Evolutionary conservation across 2,329 filamentous ascomycete species (phyloP), one percentile per base, ranked within the genome.

Genomic region (Colletotrichum phormii): DNA sequence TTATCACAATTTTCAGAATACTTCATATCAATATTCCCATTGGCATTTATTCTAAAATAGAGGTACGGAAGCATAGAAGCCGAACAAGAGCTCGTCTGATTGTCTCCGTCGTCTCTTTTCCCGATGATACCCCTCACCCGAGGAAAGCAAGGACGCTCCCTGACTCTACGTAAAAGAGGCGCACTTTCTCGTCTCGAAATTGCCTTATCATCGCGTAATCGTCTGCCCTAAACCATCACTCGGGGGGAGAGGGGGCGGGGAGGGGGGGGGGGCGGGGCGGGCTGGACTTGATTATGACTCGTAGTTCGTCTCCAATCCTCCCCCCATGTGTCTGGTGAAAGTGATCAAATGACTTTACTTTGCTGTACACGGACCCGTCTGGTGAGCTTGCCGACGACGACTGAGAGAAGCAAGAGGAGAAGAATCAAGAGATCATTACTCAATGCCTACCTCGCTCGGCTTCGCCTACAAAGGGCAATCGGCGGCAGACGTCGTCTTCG

Each of bases 101-200:
- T n/a, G 7, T 1, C 18, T n/a, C 7, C 42, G 18, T 11, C 3
- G 42, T 49, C 42, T 15, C 9, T 35, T 31, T 7, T 35, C 31
- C 15, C 8, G 57, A 15, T 61, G 5, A 15, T 37, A 26, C 35
- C 13, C 42, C 58, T 15, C 22, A 5, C 58, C 13, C 37, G 15
- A 42, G 31, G 51, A 15, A 54, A 53, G 35, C 67, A 65, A 55
- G 67, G 67, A n/a, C 46, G 15, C 42, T 54, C 67, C 67, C 67
- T 70, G 61, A 12, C 53, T 33, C 66, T 70, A 70, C 67, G 67
- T 70, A 70, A 70, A 69, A 64, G 9, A 18, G 18, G 46, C 24
- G 15, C 22, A 29, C n/a, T 3, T 31, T 35, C 62, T n/a, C 59
- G 64, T 66, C 62, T 60, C 42, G 54, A n/a, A 29, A 35, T 7